Evolutionary conservation across 2,329 filamentous ascomycete species (phyloP), one percentile per base, ranked within the genome.

Genomic region (Penicillium janthinellum): DNA sequence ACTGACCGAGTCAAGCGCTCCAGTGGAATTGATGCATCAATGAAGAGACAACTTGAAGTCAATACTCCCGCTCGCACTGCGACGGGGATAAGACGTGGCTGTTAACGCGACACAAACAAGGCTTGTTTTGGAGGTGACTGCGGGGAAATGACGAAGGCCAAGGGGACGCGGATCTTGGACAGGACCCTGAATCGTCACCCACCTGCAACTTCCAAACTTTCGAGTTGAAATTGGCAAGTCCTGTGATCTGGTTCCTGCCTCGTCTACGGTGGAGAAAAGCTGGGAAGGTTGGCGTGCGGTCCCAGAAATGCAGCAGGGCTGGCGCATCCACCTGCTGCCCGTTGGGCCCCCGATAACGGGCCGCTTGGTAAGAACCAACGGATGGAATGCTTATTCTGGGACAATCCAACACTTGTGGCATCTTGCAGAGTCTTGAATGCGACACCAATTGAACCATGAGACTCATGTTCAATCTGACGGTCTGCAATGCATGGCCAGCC

Each of bases 61-160:
- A 31, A 22, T 7, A 2, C 4, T 7, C 15, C 10, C n/a, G 15
- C 25, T 28, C 37, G 28, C 12, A 25, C 38, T n/a, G 28, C 14
- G n/a, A 45, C 56, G 37, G 12, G 34, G 37, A 31, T 28, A 10
- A 28, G 52, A 22, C 28, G 35, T 35, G 45, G 15, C 54, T 44
- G 48, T 60, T 48, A 62, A 12, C 12, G 60, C 41, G 38, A 58
- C 17, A 17, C 54, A 41, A 38, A 20, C 50, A 56, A 42, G 10
- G 44, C 44, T 20, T 37, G 44, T 42, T 15, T 14, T 41, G 44
- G 37, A 47, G 45, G 34, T 50, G 31, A 28, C 50, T 59, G 62
- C 56, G 60, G 60, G 60, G 56, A 59, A 64, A 57, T 61, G 60
- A 63, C 58, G 59, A 2, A 25, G 25, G 4, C 5, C 5, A 44